Conservation (phyloP, 345 rosid genomes). For the Populus simonii region DNA sequence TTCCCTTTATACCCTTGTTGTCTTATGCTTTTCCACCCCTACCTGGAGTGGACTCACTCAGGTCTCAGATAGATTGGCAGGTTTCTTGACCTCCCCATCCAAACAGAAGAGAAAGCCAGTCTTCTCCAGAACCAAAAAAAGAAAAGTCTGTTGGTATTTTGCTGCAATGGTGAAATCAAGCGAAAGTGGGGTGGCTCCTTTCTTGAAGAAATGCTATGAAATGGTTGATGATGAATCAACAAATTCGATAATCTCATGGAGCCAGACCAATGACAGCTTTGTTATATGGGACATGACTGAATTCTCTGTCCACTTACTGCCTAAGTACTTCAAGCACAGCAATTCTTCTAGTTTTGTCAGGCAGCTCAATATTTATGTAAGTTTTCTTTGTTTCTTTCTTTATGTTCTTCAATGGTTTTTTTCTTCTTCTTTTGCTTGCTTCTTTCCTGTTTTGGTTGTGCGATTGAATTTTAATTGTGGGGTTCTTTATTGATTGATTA, state of each 20-base stretch:
- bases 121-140: not conserved
- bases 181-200: constrained; percentile 60
- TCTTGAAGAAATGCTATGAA: constrained; percentile 77
- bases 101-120: not conserved
- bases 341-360: constrained; percentile 79
- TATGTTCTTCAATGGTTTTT: not conserved
- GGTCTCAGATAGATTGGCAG: not conserved
- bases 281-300: constrained; percentile 57
- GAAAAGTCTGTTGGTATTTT: not conserved
- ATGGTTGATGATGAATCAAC: constrained; percentile 77
- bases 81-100: not conserved
- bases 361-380: constrained; percentile 86
- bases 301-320: constrained; percentile 65
- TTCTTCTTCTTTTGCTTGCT: not conserved
- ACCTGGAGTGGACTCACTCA: not conserved
- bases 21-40: not conserved
- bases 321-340: constrained; percentile 76
- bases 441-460: not conserved
- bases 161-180: constrained; percentile 52
- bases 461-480: not conserved
- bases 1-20: constrained; percentile 8
- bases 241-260: constrained; percentile 65
- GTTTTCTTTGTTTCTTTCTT: constrained; percentile 19
- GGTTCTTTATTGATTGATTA: not conserved
- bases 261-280: constrained; percentile 44